Evolutionary conservation across 2,329 filamentous ascomycete species (phyloP), one percentile per base, ranked within the genome.

Genomic region (Chalara sp.): DNA sequence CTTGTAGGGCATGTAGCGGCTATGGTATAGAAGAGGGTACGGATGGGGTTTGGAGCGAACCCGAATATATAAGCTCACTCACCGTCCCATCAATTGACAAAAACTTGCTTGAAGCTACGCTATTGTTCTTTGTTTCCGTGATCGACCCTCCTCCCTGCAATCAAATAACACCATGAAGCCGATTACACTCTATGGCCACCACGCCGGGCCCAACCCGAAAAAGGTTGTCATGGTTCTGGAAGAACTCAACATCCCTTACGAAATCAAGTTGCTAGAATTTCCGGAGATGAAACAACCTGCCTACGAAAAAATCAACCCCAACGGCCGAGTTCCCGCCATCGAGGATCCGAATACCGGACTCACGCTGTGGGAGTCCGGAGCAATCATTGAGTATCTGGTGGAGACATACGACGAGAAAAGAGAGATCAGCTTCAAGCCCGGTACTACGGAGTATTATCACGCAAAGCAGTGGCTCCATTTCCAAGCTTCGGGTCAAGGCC

Each of bases 331-430:
- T 10, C 64, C 65, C 6, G 47, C 62, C 3, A 59, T 68, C 29
- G 52, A 72, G 30, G 65, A 74, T 54, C 67, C 69, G 10, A 66
- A 67, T 32, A 73, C 71, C 46, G 65, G 65, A 46, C 61, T 75
- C 40, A 67, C 63, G 0, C 63, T 72, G 45, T 76, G 71, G 69
- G 73, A 76, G 56, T 69, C 66, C 12, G 71, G 70, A 11, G 72
- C 73, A 1, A 71, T 73, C 51, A 61, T 76, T 51, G 67, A 72
- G 48, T 75, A 74, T 48, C 47, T 75, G 5, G 54, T 68, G 47
- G 66, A 69, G 41, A 60, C 58, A 6, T 74, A 74, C 61, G 70
- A 74, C 57, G 67, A 59, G n/a, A 56, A 67, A 2, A 53, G 67
- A 31, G 66, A 63, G 41, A 49, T 72, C 43, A 65, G 61, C 49